A percentile compares a stretch with the other conserved stretches of the same genome.
Evolutionary conservation across 805 yeast species (phyloP).

Genomic region (Hanseniaspora guilliermondii): DNA sequence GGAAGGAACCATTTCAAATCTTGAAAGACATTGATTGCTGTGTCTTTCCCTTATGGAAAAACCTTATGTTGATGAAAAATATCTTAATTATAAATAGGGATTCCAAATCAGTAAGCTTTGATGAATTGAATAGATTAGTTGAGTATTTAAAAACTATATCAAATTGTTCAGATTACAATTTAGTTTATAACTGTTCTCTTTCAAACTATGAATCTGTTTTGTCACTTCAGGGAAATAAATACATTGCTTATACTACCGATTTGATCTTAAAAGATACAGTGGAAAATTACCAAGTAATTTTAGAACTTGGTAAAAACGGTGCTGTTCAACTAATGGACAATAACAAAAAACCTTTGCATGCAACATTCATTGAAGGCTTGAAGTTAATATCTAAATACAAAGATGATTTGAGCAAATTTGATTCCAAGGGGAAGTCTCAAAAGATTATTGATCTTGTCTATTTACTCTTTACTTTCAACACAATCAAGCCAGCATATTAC

Average conservation of each 20-base stretch:
- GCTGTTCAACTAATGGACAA: not conserved
- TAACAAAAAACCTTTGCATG: not conserved
- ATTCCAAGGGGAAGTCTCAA: slow-evolving; percentile 7
- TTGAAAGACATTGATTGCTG: slow-evolving; percentile 25
- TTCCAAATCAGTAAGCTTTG: slow-evolving; percentile 22
- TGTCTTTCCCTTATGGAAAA: slow-evolving; percentile 27
- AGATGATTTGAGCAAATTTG: slow-evolving; percentile 1
- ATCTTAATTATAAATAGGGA: slow-evolving; percentile 21
- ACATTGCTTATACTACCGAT: slow-evolving; percentile 13
- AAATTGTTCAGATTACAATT: not conserved
- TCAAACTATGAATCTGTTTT: slow-evolving; percentile 9
- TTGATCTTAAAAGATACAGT: slow-evolving; percentile 8
- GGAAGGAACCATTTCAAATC: slow-evolving; percentile 1
- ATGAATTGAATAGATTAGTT: slow-evolving; percentile 22
- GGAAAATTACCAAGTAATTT: not conserved
- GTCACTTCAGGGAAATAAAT: not conserved
- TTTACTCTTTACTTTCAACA: slow-evolving; percentile 7
- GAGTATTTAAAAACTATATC: slow-evolving; percentile 23
- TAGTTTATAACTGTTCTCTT: not conserved
- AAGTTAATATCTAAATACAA: slow-evolving; percentile 3
- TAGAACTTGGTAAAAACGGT: not conserved
- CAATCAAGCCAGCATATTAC: slow-evolving; percentile 9
- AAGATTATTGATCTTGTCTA: slow-evolving; percentile 10
- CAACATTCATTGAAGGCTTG: slow-evolving; percentile 9
- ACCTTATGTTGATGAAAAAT: slow-evolving; percentile 22